These are phyloP conservation scores for Pholiota conissans DNA, from an alignment of 768 basidiomycete species.

Conservation along the genomic window DNA sequence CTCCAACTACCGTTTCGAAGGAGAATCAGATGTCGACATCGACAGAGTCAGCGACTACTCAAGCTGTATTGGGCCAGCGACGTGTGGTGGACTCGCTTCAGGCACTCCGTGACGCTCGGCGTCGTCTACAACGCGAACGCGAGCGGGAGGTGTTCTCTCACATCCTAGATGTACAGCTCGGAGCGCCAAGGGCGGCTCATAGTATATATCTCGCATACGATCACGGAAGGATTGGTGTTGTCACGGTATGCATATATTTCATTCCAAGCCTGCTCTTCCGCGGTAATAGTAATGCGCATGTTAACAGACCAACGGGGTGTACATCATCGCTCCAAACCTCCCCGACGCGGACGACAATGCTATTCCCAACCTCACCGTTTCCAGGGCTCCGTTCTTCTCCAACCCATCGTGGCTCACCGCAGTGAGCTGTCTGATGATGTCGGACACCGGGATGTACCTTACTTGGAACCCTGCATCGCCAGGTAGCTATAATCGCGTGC, in stretches of 20 bases:
- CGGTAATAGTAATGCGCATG: conserved; percentile 2
- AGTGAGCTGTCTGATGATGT: conserved; percentile 57
- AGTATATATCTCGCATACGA: conserved; percentile 53
- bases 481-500: background rate
- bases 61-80: background rate
- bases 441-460: conserved; percentile 50
- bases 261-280: background rate
- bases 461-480: conserved; percentile 35
- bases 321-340: conserved; percentile 27
- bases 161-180: conserved; percentile 40
- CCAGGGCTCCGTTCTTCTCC: conserved; percentile 31
- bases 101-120: background rate
- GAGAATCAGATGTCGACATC: background rate
- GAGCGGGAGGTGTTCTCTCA: conserved; percentile 29
- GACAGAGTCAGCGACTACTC: background rate
- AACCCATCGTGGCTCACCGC: conserved; percentile 25
- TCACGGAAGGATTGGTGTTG: conserved; percentile 41
- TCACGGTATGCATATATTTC: conserved; percentile 38
- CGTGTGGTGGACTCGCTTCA: background rate
- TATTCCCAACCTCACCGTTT: conserved; percentile 21
- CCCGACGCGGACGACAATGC: conserved; percentile 6
- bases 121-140: background rate
- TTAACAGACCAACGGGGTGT: conserved; percentile 28
- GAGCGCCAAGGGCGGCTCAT: conserved; percentile 29
- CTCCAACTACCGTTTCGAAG: background rate